These are phyloP conservation scores for Scutellaria barbata DNA, from an alignment of 257 asterid genomes.

Conservation along the genomic window DNA sequence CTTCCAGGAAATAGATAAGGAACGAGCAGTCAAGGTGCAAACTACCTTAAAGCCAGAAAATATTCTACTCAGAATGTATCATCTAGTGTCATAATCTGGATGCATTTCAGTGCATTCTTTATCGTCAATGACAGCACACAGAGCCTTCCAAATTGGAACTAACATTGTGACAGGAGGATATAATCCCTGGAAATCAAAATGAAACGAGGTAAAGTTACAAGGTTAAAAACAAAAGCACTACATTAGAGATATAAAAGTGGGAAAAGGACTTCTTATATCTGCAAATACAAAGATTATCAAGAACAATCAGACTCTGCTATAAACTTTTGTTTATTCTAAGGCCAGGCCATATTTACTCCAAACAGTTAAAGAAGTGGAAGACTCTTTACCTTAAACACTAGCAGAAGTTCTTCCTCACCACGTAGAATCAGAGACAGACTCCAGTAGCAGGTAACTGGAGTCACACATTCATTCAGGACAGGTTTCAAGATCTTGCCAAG, in stretches of 20 bases:
- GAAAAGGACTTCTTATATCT: conserved; percentile 1
- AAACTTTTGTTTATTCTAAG: neutral
- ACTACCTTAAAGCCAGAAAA: conserved; percentile 16
- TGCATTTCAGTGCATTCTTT: conserved; percentile 28
- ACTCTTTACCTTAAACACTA: conserved; percentile 73
- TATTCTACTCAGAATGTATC: conserved; percentile 4
- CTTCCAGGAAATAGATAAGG: neutral
- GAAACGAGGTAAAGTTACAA: conserved; percentile 3
- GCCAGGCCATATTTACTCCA: conserved; percentile 17
- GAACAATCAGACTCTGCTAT: neutral
- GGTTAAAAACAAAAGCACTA: neutral
- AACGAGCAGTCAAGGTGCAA: neutral
- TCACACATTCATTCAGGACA: conserved; percentile 88
- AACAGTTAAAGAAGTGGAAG: conserved; percentile 9
- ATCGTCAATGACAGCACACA: conserved; percentile 58
- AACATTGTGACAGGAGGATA: conserved; percentile 74
- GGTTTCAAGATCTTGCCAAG: conserved; percentile 76
- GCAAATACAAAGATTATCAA: neutral
- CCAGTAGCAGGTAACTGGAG: conserved; percentile 99
- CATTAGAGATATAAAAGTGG: neutral
- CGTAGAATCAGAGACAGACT: conserved; percentile 69
- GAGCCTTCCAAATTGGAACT: conserved; percentile 85
- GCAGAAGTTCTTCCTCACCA: conserved; percentile 73
- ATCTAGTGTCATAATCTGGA: conserved; percentile 28
- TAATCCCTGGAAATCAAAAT: conserved; percentile 51